Conservation (phyloP, 169 alveolate species). For the Plasmodium ovale region DNA sequence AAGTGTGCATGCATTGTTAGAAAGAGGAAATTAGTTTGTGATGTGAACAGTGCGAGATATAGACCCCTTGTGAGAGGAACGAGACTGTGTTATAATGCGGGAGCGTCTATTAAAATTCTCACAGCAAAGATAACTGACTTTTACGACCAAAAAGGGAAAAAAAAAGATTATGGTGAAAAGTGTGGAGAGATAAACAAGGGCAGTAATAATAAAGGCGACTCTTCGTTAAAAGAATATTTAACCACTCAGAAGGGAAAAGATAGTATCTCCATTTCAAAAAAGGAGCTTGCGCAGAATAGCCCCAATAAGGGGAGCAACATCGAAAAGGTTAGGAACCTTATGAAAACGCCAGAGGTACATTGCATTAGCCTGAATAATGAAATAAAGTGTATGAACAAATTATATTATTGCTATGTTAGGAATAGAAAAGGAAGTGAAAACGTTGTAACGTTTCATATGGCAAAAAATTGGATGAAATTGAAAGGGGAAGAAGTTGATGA, state of each 20-base stretch:
- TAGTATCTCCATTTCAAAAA: no score
- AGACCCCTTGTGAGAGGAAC: neutral
- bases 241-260: no score
- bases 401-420: constrained; percentile 13
- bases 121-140: neutral
- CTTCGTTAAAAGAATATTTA: no score
- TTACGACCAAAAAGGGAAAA: neutral
- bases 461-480: constrained; percentile 53
- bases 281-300: neutral
- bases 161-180: no score
- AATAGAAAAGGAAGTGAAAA: constrained; percentile 20
- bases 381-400: neutral
- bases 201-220: no score
- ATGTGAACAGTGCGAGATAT: neutral
- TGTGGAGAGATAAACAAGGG: no score
- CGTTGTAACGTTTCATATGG: constrained; percentile 34
- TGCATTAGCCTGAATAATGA: neutral
- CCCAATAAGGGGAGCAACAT: neutral
- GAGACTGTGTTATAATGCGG: neutral
- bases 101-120: neutral
- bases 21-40: no score
- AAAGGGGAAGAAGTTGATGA: constrained; percentile 70
- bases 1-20: no score
- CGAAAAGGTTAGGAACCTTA: neutral
- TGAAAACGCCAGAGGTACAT: neutral